Percentiles rank a stretch among this genome's conserved stretches.
These are phyloP conservation scores for Scheffersomyces titani DNA, from an alignment of 1,139 yeast genomes.

Conservation along the genomic window DNA sequence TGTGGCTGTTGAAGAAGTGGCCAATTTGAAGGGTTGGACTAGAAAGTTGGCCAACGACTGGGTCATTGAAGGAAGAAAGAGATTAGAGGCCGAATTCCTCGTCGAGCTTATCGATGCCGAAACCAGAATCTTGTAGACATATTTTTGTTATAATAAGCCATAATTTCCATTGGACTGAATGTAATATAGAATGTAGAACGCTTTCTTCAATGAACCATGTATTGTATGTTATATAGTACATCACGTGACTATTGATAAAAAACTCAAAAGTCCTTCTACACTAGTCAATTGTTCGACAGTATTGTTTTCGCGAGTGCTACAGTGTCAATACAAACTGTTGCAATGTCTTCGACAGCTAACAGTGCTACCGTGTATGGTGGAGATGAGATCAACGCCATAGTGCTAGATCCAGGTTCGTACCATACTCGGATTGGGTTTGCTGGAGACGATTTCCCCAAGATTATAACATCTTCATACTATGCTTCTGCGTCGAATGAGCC, in stretches of 20 bases:
- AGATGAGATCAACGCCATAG: conserved; percentile 89
- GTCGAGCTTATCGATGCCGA: conserved; percentile 66
- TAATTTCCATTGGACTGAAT: not conserved
- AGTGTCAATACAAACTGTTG: not conserved
- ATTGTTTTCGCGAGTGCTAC: not conserved
- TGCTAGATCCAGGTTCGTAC: conserved; percentile 87
- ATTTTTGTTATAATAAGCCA: not conserved
- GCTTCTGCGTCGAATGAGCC: conserved; percentile 16
- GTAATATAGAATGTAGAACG: not conserved
- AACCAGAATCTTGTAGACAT: conserved; percentile 34
- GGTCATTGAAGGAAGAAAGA: conserved; percentile 85
- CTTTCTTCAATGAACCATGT: too few relatives aligned
- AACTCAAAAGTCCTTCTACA: not conserved
- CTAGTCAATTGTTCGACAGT: not conserved
- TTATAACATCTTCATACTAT: conserved; percentile 68
- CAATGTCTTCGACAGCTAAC: conserved; percentile 17
- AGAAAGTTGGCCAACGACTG: conserved; percentile 89
- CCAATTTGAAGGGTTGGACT: conserved; percentile 91
- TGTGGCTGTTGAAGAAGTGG: conserved; percentile 89
- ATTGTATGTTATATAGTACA: too few relatives aligned
- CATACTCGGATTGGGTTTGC: conserved; percentile 88
- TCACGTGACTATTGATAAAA: not conserved
- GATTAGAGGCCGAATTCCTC: conserved; percentile 84
- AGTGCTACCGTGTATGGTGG: conserved; percentile 42
- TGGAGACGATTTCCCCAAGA: conserved; percentile 89